Evolutionary conservation across 1,284 basidiomycete species (phyloP).

Genomic region (Heterobasidion occidentale): DNA sequence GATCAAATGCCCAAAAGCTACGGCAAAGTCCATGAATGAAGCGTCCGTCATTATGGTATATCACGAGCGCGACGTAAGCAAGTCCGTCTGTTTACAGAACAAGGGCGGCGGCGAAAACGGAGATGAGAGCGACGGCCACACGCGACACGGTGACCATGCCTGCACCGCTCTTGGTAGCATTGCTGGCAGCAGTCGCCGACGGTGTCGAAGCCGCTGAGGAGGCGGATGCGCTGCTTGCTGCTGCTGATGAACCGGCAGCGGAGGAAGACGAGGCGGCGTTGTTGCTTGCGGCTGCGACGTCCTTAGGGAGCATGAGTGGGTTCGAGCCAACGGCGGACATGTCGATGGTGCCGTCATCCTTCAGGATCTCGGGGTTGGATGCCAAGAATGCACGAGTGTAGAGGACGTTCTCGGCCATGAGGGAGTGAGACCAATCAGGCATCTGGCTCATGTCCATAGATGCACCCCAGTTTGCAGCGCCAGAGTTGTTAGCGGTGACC

Average conservation of each 20-base stretch:
- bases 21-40: neutral
- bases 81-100: slow-evolving; percentile 35
- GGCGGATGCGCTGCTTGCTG: slow-evolving; percentile 19
- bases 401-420: slow-evolving; percentile 50
- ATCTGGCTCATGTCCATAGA: slow-evolving; percentile 49
- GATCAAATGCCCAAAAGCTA: slow-evolving; percentile 1
- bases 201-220: slow-evolving; percentile 19
- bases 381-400: slow-evolving; percentile 56
- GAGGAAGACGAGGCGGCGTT: slow-evolving; percentile 14
- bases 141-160: slow-evolving; percentile 40
- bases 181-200: slow-evolving; percentile 16
- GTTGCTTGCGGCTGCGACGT: slow-evolving; percentile 34
- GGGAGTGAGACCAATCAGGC: slow-evolving; percentile 44
- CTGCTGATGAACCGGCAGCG: slow-evolving; percentile 19
- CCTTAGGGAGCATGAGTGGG: slow-evolving; percentile 50
- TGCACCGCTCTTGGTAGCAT: slow-evolving; percentile 35
- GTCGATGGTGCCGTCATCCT: slow-evolving; percentile 44
- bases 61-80: neutral
- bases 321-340: slow-evolving; percentile 33
- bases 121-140: slow-evolving; percentile 39
- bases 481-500: slow-evolving; percentile 36
- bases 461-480: slow-evolving; percentile 52
- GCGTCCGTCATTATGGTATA: neutral
- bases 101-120: slow-evolving; percentile 45
- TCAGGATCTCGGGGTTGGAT: slow-evolving; percentile 48